Percentiles rank a stretch among this genome's conserved stretches.
These are phyloP conservation scores for Sanghuangporus sanghuang DNA, from an alignment of 1,284 basidiomycete species.

Conservation along the genomic window DNA sequence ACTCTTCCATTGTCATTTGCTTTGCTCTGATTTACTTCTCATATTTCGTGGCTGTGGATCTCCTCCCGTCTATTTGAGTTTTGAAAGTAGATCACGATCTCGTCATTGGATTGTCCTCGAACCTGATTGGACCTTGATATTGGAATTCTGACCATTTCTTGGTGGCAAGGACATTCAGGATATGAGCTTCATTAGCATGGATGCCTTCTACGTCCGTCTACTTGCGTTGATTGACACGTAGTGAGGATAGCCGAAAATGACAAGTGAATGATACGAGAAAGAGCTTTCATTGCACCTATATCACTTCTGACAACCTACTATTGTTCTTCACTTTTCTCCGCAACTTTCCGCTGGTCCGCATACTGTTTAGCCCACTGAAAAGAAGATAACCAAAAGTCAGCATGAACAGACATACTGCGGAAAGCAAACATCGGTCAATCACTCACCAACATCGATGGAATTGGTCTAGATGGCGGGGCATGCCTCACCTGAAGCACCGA, in stretches of 20 bases:
- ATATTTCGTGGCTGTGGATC: neutral
- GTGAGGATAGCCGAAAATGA: neutral
- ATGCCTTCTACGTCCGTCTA: too few relatives aligned
- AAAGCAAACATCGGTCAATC: neutral
- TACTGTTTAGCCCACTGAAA: conserved; percentile 32
- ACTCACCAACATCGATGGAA: conserved; percentile 62
- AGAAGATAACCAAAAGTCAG: neutral
- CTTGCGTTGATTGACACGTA: too few relatives aligned
- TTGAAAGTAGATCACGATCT: neutral
- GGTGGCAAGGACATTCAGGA: neutral
- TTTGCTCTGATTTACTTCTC: neutral
- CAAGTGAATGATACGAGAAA: neutral
- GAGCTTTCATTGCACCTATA: conserved; percentile 2
- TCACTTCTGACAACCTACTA: neutral
- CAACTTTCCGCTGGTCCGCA: conserved; percentile 1
- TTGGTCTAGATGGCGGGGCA: conserved; percentile 45
- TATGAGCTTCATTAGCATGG: too few relatives aligned
- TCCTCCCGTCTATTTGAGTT: neutral
- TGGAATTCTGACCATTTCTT: neutral
- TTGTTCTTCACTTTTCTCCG: neutral
- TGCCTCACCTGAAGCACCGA: conserved; percentile 20
- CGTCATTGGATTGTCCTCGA: too few relatives aligned
- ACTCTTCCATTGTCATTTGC: neutral
- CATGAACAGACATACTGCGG: neutral
- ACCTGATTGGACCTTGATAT: neutral